phyloP scores from a whole-genome alignment of 495 filamentous ascomycete species.

The Arthonia radiata region DNA sequence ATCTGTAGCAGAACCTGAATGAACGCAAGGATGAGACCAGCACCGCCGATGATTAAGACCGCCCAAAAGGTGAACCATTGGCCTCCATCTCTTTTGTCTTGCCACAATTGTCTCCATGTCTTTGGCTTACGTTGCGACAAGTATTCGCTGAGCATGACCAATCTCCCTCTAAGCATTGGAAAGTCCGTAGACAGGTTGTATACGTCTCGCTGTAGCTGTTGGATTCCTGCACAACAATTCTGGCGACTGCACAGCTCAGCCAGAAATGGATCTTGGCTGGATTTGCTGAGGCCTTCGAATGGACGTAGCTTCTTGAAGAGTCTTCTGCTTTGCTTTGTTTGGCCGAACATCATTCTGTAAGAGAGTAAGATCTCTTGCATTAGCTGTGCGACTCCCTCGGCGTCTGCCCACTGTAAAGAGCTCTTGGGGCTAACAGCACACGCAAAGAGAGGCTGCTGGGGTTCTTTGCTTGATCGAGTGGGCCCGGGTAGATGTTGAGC shows the following conservation, averaged over 20 bases:
- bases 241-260: too few species aligned
- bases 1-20: conserved; percentile 6
- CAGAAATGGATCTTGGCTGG: conserved; percentile 1
- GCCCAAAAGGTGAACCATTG: conserved; percentile 5
- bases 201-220: too few species aligned
- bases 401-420: conserved; percentile 3
- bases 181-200: too few species aligned
- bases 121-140: conserved; percentile 2
- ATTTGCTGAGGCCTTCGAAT: conserved; percentile 4
- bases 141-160: conserved; percentile 2
- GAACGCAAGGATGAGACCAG: conserved; percentile 3
- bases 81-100: conserved; percentile 4
- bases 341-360: conserved; percentile 8
- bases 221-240: too few species aligned
- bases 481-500: conserved; percentile 1
- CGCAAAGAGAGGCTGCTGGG: conserved; percentile 2
- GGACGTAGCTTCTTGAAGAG: conserved; percentile 6
- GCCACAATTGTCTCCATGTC: conserved; percentile 6
- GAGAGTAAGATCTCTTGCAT: conserved; percentile 6
- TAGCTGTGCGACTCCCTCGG: conserved; percentile 4
- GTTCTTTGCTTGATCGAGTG: too few species aligned
- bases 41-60: conserved; percentile 2
- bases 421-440: conserved; percentile 1
- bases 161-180: conserved; percentile 3
- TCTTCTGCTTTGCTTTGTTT: conserved; percentile 5